phyloP scores from a whole-genome alignment of 768 basidiomycete genomes.

The Collybiopsis confluens region DNA sequence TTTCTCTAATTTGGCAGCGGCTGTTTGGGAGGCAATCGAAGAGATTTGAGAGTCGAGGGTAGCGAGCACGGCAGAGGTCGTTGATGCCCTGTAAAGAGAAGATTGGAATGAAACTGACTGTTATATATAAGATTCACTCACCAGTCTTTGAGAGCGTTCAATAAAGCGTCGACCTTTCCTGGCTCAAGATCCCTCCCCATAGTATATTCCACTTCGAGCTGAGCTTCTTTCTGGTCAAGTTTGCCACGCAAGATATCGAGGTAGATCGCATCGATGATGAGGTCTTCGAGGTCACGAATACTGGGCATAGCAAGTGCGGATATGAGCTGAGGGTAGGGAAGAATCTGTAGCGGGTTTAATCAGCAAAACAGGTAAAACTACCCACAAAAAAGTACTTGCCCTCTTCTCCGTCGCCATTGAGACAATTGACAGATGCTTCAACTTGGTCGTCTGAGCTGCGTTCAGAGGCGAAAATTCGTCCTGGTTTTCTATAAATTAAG shows the following conservation, averaged over 20 bases:
- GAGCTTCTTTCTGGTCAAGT: constrained; percentile 87
- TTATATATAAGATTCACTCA: constrained; percentile 32
- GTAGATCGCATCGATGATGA: constrained; percentile 97
- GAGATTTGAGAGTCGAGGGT: constrained; percentile 71
- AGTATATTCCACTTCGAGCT: constrained; percentile 88
- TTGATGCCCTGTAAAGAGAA: constrained; percentile 53
- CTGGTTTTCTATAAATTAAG: constrained; percentile 51
- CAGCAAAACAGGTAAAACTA: background rate
- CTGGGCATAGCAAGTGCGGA: constrained; percentile 67
- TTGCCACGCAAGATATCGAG: constrained; percentile 85
- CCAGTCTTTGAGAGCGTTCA: constrained; percentile 66
- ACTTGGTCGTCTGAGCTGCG: constrained; percentile 72
- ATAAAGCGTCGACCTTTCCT: constrained; percentile 55
- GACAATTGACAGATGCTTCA: constrained; percentile 91
- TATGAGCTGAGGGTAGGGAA: constrained; percentile 76
- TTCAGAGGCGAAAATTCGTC: constrained; percentile 64
- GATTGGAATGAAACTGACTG: no score
- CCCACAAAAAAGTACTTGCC: constrained; percentile 38
- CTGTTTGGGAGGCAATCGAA: constrained; percentile 43
- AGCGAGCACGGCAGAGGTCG: constrained; percentile 63
- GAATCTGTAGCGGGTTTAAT: constrained; percentile 45
- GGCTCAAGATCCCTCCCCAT: constrained; percentile 91
- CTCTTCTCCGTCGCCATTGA: constrained; percentile 74
- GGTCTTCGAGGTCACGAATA: constrained; percentile 89
- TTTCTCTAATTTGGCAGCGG: constrained; percentile 34